Base-by-base conservation (phyloP, 805 yeast genomes). In the Candida corydali region DNA sequence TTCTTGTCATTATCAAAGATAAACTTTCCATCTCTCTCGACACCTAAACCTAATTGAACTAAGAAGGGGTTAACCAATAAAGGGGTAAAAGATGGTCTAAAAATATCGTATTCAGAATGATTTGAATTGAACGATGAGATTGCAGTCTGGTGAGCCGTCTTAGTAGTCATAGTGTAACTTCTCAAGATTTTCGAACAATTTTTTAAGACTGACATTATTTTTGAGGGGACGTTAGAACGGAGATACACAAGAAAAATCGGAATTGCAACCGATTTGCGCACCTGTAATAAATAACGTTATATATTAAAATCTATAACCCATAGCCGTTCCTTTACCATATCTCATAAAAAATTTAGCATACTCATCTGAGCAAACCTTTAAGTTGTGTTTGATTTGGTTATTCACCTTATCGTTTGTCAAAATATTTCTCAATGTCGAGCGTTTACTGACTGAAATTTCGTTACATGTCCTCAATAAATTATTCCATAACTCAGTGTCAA, bases 61-160 rank as follows among this genome's bases (percentile, higher is more conserved):
- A 75, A 47, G 40, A 76, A 67, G n/a, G 54, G 52, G 8, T 60
- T 56, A 8, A 75, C 77, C 3, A 75, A 58, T 10, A 52, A 53
- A 2, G 56, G 55, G 8, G 57, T 52, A 50, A 75, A 78, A 1
- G 69, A 61, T 1, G 82, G 81, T 11, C 85, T 64, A 18, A 69
- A 73, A 27, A 52, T 44, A 48, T 77, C 82, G 50, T 78, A 78
- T 8, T 63, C 48, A 10, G 55, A 39, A 43, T 78, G 82, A 51
- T 78, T 79, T 15, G 62, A 33, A 44, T 75, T 65, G 65, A 73
- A 78, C 0, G 82, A 66, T 23, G 53, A 53, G 26, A 70, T 51
- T 1, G 82, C 76, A 2, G 63, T 61, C 8, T 60, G 15, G 38
- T 62, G 52, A 17, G 59, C 56, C 27, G 30, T 14, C 25, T 32